These are phyloP conservation scores for Fusarium citri DNA, from an alignment of 2,329 filamentous ascomycete species.

Conservation along the genomic window DNA sequence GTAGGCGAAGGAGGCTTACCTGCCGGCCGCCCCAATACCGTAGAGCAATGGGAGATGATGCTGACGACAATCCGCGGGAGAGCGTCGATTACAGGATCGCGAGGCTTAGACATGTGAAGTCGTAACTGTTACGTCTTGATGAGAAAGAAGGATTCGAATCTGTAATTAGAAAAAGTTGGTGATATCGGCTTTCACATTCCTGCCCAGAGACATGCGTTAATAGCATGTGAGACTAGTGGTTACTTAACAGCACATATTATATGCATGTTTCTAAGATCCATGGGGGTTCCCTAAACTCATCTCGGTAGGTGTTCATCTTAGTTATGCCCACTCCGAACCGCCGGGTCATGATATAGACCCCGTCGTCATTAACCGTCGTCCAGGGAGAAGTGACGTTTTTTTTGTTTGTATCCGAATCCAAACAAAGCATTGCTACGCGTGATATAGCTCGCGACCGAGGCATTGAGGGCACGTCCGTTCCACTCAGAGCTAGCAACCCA, in stretches of 20 bases:
- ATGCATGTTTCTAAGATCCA: conserved; percentile 23
- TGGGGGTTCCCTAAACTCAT: conserved; percentile 33
- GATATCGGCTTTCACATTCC: conserved; percentile 26
- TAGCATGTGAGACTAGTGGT: conserved; percentile 21
- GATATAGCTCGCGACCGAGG: conserved; percentile 6
- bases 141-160: neutral
- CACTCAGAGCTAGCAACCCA: conserved; percentile 4
- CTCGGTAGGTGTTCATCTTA: conserved; percentile 32
- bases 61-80: neutral
- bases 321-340: conserved; percentile 30
- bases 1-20: conserved; percentile 28
- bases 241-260: conserved; percentile 6
- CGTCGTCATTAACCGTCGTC: conserved; percentile 35
- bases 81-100: conserved; percentile 12
- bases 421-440: conserved; percentile 30
- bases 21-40: neutral
- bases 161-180: neutral
- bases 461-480: neutral
- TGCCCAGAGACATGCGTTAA: conserved; percentile 8
- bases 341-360: conserved; percentile 24
- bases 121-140: conserved; percentile 15
- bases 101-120: conserved; percentile 13
- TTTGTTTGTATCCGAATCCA: conserved; percentile 29
- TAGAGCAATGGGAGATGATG: conserved; percentile 3
- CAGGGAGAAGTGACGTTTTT: conserved; percentile 11